Conservation (phyloP, 2,329 filamentous ascomycete species). For the Monosporascus ibericus region DNA sequence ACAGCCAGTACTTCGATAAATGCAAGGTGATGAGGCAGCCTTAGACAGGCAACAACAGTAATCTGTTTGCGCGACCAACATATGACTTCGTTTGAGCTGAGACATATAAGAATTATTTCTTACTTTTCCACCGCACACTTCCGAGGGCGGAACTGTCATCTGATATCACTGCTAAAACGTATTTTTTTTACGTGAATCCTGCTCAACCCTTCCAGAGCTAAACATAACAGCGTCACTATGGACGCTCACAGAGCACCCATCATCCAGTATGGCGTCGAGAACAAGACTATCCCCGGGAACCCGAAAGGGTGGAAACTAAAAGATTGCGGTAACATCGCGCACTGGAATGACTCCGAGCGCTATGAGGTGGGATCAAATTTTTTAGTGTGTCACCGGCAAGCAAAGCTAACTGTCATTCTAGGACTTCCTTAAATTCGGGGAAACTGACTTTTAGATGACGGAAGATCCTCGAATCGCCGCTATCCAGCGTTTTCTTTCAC, state of each 20-base stretch:
- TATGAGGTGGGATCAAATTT: not conserved
- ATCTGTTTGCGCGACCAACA: no score
- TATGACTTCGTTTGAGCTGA: no score
- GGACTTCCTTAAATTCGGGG: not conserved
- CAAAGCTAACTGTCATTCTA: not conserved
- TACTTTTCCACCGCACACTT: no score
- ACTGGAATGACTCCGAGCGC: constrained; percentile 1
- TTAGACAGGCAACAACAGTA: no score
- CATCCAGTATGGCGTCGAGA: constrained; percentile 3
- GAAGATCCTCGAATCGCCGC: not conserved
- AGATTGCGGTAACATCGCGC: constrained; percentile 6
- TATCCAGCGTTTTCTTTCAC: not conserved
- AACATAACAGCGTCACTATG: no score
- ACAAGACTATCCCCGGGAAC: constrained; percentile 7
- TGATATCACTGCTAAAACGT: no score
- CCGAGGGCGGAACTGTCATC: no score
- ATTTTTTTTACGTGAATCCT: no score
- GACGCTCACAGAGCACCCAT: not conserved
- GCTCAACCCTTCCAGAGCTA: no score
- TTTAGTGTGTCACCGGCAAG: not conserved
- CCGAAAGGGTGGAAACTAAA: constrained; percentile 7
- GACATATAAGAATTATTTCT: no score
- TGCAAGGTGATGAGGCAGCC: no score
- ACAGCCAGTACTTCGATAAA: no score
- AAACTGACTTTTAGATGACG: constrained; percentile 2